Percentiles rank a stretch among this genome's conserved stretches.
These are phyloP conservation scores for Cladosporium sp. DNA, from an alignment of 2,329 filamentous ascomycete species.

Conservation along the genomic window DNA sequence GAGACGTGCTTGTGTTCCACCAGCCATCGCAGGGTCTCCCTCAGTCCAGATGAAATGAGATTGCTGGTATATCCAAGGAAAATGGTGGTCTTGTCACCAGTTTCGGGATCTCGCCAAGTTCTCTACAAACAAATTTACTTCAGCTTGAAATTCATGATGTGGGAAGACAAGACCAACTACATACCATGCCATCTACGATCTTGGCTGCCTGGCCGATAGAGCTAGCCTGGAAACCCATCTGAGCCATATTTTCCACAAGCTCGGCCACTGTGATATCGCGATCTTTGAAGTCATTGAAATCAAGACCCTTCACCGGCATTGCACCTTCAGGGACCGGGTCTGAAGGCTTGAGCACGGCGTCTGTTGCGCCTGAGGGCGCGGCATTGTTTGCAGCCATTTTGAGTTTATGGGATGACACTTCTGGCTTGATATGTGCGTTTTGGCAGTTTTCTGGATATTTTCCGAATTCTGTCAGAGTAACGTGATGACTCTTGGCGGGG, in stretches of 20 bases:
- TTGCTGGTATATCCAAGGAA: constrained; percentile 98
- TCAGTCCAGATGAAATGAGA: constrained; percentile 89
- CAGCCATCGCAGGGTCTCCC: constrained; percentile 86
- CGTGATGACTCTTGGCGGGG: not conserved
- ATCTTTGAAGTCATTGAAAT: constrained; percentile 78
- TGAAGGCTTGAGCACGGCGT: constrained; percentile 81
- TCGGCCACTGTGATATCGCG: constrained; percentile 79
- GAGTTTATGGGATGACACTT: not conserved
- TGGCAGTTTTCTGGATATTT: not conserved
- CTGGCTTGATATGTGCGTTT: not conserved
- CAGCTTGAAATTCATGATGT: not conserved
- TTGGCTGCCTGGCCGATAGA: constrained; percentile 81
- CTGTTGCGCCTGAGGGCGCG: constrained; percentile 51
- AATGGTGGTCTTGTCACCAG: constrained; percentile 77
- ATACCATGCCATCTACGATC: constrained; percentile 94
- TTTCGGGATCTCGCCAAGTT: constrained; percentile 75
- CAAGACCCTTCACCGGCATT: constrained; percentile 81
- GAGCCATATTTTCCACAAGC: constrained; percentile 72
- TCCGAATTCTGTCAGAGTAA: not conserved
- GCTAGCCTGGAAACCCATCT: constrained; percentile 81
- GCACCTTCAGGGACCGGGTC: constrained; percentile 73
- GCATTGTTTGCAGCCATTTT: constrained; percentile 30
- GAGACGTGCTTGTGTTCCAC: constrained; percentile 91
- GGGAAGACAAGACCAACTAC: constrained; percentile 19
- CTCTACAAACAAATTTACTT: constrained; percentile 39